Evolutionary conservation across 1,139 yeast species (phyloP).

Genomic region (Wickerhamiella infanticola): DNA sequence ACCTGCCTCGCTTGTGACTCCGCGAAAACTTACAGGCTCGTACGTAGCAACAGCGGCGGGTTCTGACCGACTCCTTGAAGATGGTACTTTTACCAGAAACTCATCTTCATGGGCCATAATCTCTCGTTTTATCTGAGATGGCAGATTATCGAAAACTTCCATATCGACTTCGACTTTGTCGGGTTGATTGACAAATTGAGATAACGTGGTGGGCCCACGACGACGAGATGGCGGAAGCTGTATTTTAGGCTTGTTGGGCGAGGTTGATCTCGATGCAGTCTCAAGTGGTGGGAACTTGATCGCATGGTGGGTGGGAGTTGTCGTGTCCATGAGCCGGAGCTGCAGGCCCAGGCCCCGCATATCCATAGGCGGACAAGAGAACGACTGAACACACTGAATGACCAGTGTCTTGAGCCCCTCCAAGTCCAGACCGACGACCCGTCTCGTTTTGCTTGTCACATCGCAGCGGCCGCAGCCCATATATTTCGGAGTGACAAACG

Average conservation of each 20-base stretch:
- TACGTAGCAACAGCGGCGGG: slow-evolving; percentile 8
- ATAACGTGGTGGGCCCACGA: slow-evolving; percentile 2
- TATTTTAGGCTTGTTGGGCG: background rate
- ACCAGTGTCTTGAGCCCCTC: slow-evolving; percentile 49
- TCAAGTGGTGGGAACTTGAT: background rate
- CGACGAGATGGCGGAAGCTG: slow-evolving; percentile 4
- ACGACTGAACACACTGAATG: slow-evolving; percentile 38
- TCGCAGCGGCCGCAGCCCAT: slow-evolving; percentile 78
- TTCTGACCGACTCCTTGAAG: background rate
- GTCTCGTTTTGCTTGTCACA: slow-evolving; percentile 40
- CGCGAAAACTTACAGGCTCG: slow-evolving; percentile 28
- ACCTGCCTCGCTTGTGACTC: slow-evolving; percentile 22
- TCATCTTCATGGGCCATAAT: slow-evolving; percentile 6
- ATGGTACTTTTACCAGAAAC: slow-evolving; percentile 1
- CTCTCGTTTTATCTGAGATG: slow-evolving; percentile 19
- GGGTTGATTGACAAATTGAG: slow-evolving; percentile 4
- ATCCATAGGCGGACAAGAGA: slow-evolving; percentile 49
- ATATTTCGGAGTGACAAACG: slow-evolving; percentile 58
- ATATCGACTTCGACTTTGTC: slow-evolving; percentile 17
- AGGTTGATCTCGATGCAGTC: background rate
- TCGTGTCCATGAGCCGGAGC: slow-evolving; percentile 22
- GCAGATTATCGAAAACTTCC: slow-evolving; percentile 21
- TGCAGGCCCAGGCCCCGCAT: slow-evolving; percentile 68
- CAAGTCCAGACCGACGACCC: slow-evolving; percentile 44
- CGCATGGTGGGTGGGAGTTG: background rate